Percentiles rank a stretch among this genome's conserved stretches.
Conservation (phyloP, 2,329 filamentous ascomycete genomes). For the Malbranchea cinnamomea region DNA sequence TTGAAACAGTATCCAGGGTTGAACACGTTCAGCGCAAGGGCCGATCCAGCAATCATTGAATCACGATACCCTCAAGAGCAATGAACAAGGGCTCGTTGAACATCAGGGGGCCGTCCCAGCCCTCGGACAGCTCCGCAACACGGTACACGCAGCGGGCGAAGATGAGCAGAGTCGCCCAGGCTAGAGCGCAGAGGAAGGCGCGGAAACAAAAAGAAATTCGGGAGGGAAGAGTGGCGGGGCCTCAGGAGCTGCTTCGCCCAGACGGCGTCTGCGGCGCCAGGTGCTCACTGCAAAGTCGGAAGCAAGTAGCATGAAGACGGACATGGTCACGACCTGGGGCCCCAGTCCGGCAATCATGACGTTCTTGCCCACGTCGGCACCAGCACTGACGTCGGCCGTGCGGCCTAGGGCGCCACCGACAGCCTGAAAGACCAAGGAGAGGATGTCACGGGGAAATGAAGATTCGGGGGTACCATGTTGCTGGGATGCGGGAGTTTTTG, state of each 20-base stretch:
- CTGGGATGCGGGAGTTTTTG: slow-evolving; percentile 18
- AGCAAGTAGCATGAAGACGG: slow-evolving; percentile 38
- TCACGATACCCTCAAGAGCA: slow-evolving; percentile 33
- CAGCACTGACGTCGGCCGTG: slow-evolving; percentile 22
- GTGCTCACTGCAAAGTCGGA: slow-evolving; percentile 32
- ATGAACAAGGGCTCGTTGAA: slow-evolving; percentile 38
- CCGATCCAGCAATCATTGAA: slow-evolving; percentile 34
- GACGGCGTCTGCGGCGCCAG: slow-evolving; percentile 7
- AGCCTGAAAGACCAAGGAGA: slow-evolving; percentile 47
- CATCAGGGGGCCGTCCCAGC: slow-evolving; percentile 33
- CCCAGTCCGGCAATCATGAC: slow-evolving; percentile 51
- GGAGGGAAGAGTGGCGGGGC: slow-evolving; percentile 11
- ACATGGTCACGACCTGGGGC: slow-evolving; percentile 45
- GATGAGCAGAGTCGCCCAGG: slow-evolving; percentile 29
- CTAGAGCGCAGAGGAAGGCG: slow-evolving; percentile 25
- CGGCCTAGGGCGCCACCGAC: slow-evolving; percentile 43
- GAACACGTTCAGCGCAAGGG: slow-evolving; percentile 30
- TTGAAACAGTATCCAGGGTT: slow-evolving; percentile 28
- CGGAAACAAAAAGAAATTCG: slow-evolving; percentile 24
- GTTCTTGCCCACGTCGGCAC: slow-evolving; percentile 35
- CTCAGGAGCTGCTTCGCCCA: slow-evolving; percentile 7
- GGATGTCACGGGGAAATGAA: slow-evolving; percentile 50
- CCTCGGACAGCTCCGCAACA: slow-evolving; percentile 34
- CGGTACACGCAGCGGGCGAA: slow-evolving; percentile 36
- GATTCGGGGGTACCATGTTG: slow-evolving; percentile 21